These are phyloP conservation scores for Blastomyces emzantsi DNA, from an alignment of 2,329 filamentous ascomycete genomes.

Conservation along the genomic window DNA sequence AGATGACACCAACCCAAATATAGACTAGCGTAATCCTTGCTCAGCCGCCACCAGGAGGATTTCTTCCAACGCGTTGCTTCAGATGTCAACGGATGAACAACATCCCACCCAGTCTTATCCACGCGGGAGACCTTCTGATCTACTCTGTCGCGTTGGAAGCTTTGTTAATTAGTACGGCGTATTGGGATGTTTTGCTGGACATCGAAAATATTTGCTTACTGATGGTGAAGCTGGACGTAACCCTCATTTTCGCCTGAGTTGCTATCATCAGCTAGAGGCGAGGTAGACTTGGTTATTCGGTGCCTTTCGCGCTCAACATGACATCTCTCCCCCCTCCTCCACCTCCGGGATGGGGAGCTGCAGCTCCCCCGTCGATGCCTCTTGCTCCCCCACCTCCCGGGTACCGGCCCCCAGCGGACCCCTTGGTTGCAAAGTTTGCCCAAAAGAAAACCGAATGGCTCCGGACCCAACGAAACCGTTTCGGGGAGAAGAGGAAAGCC, in stretches of 20 bases:
- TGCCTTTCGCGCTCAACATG: conserved; percentile 35
- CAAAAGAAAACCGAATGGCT: conserved; percentile 99
- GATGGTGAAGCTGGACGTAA: conserved; percentile 13
- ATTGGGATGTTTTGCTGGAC: background rate
- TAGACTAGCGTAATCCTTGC: conserved; percentile 19
- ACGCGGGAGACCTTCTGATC: background rate
- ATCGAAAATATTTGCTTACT: background rate
- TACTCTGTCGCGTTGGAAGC: conserved; percentile 1
- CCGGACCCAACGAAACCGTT: conserved; percentile 78
- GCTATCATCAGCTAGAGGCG: conserved; percentile 3
- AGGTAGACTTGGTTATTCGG: conserved; percentile 7
- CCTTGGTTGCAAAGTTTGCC: conserved; percentile 85
- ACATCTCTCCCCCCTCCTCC: conserved; percentile 55
- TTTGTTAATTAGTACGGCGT: background rate
- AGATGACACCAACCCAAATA: conserved; percentile 25
- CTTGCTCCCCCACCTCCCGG: conserved; percentile 72
- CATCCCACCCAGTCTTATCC: background rate
- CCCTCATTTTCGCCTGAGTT: background rate
- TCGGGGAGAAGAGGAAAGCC: conserved; percentile 92
- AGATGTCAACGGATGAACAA: conserved; percentile 4
- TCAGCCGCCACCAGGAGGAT: conserved; percentile 29
- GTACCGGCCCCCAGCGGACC: conserved; percentile 69
- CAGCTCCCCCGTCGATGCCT: conserved; percentile 44
- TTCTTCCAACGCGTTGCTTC: conserved; percentile 15
- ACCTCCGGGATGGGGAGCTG: conserved; percentile 56